These are phyloP conservation scores for Trichoderma sp. DNA, from an alignment of 2,329 filamentous ascomycete genomes.

Conservation along the genomic window DNA sequence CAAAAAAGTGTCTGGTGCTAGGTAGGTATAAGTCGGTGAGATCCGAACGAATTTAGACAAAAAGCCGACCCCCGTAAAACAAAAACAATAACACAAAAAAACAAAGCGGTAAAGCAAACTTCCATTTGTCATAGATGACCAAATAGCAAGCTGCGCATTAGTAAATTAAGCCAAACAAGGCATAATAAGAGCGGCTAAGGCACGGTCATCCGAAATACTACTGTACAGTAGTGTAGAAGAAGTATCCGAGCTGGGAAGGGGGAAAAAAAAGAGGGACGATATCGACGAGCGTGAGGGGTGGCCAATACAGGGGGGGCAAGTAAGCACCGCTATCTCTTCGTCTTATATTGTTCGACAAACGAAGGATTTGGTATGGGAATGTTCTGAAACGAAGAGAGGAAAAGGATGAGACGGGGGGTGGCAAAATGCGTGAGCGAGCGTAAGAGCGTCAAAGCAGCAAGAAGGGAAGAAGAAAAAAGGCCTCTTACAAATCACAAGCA, in stretches of 20 bases:
- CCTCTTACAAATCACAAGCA: constrained; percentile 9
- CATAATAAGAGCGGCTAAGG: not conserved
- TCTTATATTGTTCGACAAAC: not conserved
- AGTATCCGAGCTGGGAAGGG: no score
- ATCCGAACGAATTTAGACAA: not conserved
- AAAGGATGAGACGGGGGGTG: not conserved
- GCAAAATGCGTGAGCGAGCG: not conserved
- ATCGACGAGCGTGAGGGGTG: not conserved
- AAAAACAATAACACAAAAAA: not conserved
- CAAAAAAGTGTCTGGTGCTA: no score
- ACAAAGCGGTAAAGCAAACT: not conserved
- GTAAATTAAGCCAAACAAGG: not conserved
- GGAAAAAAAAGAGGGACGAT: not conserved
- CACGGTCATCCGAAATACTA: not conserved
- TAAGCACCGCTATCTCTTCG: not conserved
- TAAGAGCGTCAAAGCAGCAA: not conserved
- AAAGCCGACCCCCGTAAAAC: not conserved
- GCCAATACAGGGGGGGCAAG: not conserved
- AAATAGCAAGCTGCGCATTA: not conserved
- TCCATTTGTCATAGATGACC: not conserved
- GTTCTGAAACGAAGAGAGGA: not conserved
- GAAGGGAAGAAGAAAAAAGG: not conserved
- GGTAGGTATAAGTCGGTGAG: no score
- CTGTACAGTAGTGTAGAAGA: no score
- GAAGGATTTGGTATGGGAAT: not conserved